Evolutionary conservation across 2,329 filamentous ascomycete species (phyloP).

Genomic region (Mycogone perniciosa): DNA sequence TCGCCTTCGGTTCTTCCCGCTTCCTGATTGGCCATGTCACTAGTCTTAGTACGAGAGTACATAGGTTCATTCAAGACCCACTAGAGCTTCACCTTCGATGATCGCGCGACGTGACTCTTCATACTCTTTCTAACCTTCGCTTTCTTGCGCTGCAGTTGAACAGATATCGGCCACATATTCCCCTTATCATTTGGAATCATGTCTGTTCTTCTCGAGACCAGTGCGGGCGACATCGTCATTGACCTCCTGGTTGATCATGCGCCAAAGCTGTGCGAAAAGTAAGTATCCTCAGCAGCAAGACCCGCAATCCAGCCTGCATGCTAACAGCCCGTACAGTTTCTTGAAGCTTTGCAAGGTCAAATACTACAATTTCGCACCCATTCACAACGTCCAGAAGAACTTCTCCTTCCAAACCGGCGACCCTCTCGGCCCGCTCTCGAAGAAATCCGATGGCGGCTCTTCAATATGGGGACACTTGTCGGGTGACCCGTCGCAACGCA

Average conservation of each 20-base stretch:
- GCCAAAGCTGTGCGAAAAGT: slow-evolving; percentile 93
- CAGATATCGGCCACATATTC: background rate
- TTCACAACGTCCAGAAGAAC: slow-evolving; percentile 87
- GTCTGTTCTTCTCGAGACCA: slow-evolving; percentile 93
- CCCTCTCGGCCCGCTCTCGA: slow-evolving; percentile 77
- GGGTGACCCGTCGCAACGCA: slow-evolving; percentile 59
- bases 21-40: too few species aligned
- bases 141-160: too few species aligned
- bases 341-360: slow-evolving; percentile 98
- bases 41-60: too few species aligned
- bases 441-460: slow-evolving; percentile 82
- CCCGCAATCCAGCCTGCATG: slow-evolving; percentile 41
- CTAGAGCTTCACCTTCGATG: too few species aligned
- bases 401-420: slow-evolving; percentile 97
- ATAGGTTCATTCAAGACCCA: too few species aligned
- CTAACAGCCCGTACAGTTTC: slow-evolving; percentile 57
- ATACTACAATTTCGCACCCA: slow-evolving; percentile 96
- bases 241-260: slow-evolving; percentile 85
- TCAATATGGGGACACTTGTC: slow-evolving; percentile 86
- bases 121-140: too few species aligned
- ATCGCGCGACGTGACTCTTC: too few species aligned
- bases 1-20: too few species aligned
- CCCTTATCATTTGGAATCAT: slow-evolving; percentile 41
- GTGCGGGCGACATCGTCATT: slow-evolving; percentile 87
- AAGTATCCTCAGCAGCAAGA: slow-evolving; percentile 34